Evolutionary conservation across 306 rosid species (phyloP).

Genomic region (Vigna nakashimae): DNA sequence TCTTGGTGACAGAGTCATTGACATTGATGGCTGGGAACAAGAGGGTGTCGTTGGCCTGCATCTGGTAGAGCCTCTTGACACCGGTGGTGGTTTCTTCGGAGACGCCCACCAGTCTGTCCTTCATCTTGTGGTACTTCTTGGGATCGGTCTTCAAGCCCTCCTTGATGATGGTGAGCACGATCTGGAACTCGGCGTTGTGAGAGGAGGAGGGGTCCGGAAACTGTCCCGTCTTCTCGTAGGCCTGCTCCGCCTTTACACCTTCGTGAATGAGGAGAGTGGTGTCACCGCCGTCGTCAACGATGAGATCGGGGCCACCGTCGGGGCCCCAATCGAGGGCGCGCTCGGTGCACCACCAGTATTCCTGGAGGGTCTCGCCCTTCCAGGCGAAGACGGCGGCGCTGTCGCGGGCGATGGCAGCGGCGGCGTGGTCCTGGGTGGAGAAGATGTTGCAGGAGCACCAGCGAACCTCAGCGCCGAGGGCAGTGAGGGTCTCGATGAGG

Average conservation of each 20-base stretch:
- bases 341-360: too few species aligned
- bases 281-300: too few species aligned
- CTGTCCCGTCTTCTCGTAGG: constrained; percentile 60
- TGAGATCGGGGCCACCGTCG: too few species aligned
- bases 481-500: too few species aligned
- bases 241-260: constrained; percentile 49
- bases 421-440: too few species aligned
- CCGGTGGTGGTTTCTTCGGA: constrained; percentile 99
- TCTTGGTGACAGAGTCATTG: constrained; percentile 96
- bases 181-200: constrained; percentile 83
- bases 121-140: constrained; percentile 90
- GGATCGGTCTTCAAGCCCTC: constrained; percentile 88
- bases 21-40: constrained; percentile 96
- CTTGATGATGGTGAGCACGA: constrained; percentile 71
- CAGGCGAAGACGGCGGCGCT: too few species aligned
- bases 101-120: constrained; percentile 84
- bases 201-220: constrained; percentile 77
- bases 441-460: too few species aligned
- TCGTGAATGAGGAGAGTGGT: too few species aligned
- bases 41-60: constrained; percentile 77
- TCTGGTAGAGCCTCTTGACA: constrained; percentile 96
- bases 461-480: too few species aligned
- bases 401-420: too few species aligned
- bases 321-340: too few species aligned
- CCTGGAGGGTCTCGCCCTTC: too few species aligned